These are phyloP conservation scores for Hypoxylon sp. DNA, from an alignment of 2,329 filamentous ascomycete species.

Conservation along the genomic window DNA sequence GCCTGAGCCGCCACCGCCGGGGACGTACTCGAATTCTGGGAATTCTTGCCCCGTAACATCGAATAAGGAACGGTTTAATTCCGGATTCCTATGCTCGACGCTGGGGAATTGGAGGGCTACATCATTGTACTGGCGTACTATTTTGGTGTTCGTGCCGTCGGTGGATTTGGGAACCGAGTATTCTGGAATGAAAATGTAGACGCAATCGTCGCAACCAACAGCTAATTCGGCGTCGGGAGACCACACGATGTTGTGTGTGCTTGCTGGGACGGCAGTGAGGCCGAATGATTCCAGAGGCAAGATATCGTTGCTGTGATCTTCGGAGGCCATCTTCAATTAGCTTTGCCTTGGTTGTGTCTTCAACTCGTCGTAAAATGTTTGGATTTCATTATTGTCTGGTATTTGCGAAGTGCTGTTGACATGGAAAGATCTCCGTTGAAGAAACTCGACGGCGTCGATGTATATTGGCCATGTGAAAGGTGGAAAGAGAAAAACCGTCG, in stretches of 20 bases:
- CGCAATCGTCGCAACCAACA: constrained; percentile 69
- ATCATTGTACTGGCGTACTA: constrained; percentile 53
- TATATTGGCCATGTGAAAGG: background rate
- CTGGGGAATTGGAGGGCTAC: constrained; percentile 52
- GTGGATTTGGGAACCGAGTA: constrained; percentile 50
- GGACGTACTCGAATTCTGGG: constrained; percentile 52
- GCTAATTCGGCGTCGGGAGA: constrained; percentile 72
- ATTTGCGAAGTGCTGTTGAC: background rate
- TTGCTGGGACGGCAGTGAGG: constrained; percentile 61
- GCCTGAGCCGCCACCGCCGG: constrained; percentile 64
- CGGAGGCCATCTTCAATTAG: constrained; percentile 38
- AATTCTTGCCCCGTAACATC: constrained; percentile 48
- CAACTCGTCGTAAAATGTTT: constrained; percentile 9
- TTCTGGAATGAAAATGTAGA: constrained; percentile 67
- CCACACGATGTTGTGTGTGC: constrained; percentile 64
- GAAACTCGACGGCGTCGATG: background rate
- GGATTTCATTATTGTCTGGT: background rate
- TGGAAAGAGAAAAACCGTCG: background rate
- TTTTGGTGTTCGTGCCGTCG: constrained; percentile 26
- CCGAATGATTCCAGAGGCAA: constrained; percentile 64
- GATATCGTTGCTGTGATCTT: constrained; percentile 52
- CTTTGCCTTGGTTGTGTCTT: background rate
- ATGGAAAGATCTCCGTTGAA: constrained; percentile 7
- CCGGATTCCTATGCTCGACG: constrained; percentile 48
- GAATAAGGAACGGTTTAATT: constrained; percentile 53